phyloP scores from a whole-genome alignment of 306 rosid species.

The Clitoria ternatea region DNA sequence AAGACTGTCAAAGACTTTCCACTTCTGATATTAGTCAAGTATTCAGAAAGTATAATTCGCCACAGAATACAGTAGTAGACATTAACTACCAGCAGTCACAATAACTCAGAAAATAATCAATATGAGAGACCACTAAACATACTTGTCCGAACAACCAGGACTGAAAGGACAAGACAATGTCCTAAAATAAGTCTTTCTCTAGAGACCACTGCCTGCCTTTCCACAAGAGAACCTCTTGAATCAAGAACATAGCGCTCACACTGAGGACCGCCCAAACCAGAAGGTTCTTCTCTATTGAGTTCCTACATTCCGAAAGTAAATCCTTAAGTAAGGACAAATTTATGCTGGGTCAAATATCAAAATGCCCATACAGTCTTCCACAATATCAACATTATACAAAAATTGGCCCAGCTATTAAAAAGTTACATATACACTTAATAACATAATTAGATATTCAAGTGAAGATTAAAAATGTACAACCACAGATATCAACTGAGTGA shows the following conservation, averaged over 20 bases:
- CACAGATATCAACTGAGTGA: background rate
- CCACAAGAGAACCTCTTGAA: slow-evolving; percentile 96
- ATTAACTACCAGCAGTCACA: no score
- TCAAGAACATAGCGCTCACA: slow-evolving; percentile 81
- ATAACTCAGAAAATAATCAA: slow-evolving; percentile 8
- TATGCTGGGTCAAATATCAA: background rate
- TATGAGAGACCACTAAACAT: slow-evolving; percentile 28
- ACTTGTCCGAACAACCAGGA: slow-evolving; percentile 78
- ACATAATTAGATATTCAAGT: background rate
- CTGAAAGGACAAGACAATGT: slow-evolving; percentile 88
- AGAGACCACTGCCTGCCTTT: slow-evolving; percentile 78
- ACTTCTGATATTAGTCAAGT: slow-evolving; percentile 4
- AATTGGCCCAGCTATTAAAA: no score
- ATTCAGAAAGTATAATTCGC: slow-evolving; percentile 7
- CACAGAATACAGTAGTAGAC: slow-evolving; percentile 10
- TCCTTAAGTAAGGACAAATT: background rate
- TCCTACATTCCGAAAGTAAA: slow-evolving; percentile 50
- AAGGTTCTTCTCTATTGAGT: slow-evolving; percentile 91
- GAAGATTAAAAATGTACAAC: background rate
- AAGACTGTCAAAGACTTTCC: background rate
- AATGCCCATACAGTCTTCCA: background rate
- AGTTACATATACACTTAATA: background rate
- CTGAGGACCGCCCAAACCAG: slow-evolving; percentile 91
- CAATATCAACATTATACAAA: no score
- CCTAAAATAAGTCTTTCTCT: slow-evolving; percentile 92